Evolutionary conservation across 2,329 filamentous ascomycete species (phyloP), one percentile per base, ranked within the genome.

Genomic region (Cercospora canescens): DNA sequence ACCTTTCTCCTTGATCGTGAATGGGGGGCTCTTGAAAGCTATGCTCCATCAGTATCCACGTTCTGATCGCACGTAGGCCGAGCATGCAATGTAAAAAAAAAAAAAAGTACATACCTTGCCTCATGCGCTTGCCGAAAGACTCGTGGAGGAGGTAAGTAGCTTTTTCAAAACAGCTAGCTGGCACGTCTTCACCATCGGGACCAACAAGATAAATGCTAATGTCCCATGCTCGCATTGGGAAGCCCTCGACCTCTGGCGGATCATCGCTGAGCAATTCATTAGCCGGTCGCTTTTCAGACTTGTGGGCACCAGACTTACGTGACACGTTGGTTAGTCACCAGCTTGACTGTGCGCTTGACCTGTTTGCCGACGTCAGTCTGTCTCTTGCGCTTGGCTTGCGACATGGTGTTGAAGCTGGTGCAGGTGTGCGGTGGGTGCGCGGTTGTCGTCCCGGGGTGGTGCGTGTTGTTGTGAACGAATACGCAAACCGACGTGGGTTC

Each of bases 111-210:
- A 45, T 69, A 71, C 70, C 62, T 82, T 98, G 94, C 60, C 87
- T 87, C 16, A 92, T 80, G 55, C 84, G 91, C 74, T 94, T 91
- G 62, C 90, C 91, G 79, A 99, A 99, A 58, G 93, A 95, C 35
- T 95, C 94, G 80, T 99, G 95, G 32, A 99, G 87, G 76, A 92
- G 91, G 83, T 97, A 99, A 63, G 90, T 90, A 48, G 91, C 94
- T 83, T 96, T 97, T 77, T 93, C 92, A 82, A 97, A 98, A 79
- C 93, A 87, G 72, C 83, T 92, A 62, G 94, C 93, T 7, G 91
- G 87, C 60, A 93, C 86, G 79, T 96, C 89, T 72, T 95, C 91
- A 72, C 93, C 94, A 69, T 92, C 88, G 74, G 96, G 91, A 71
- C 97, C 93, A 63, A 97, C 79, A 60, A 98, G 80, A 80, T 88